Base-by-base conservation (phyloP, 768 basidiomycete species). In the Mycena epipterygia region DNA sequence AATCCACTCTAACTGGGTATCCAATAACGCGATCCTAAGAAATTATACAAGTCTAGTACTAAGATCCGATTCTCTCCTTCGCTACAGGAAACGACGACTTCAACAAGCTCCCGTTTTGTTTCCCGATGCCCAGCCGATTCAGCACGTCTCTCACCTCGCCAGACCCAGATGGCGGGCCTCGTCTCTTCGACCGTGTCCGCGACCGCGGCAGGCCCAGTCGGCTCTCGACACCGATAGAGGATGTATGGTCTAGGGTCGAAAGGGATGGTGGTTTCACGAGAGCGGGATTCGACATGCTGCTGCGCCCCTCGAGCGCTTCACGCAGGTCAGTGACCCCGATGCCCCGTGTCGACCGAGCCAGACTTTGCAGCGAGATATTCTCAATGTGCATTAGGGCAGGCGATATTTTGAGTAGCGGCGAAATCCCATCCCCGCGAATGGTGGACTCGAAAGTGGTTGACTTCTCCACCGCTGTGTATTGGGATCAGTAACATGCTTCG, bases 381-480 rank as follows among this genome's bases (percentile, higher is more conserved):
- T 96, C 94, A 60, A 94, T 93, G 73, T 94, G 91, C 94, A 96
- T 97, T 70, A 97, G 83, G 19, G 92, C 91, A 37, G 94, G 94
- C 7, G 94, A 93, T 37, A 96, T 89, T 77, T 90, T 94, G 61
- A 95, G 86, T 48, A 95, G 86, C 3, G 93, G 92, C 2, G 93
- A 89, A 44, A 92, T 82, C 17, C 90, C 90, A 73, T 95, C 93
- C 64, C 88, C 88, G 27, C 92, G 86, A 23, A 85, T 73, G 25
- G 88, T 86, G 12, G 84, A 76, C 25, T 95, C 90, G 68, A 87
- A 89, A 16, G 79, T 80, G 16, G 84, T 80, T 17, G 86, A 84
- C 57, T 83, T 83, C 74, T 92, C 91, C 35, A 89, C 82, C 13
- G 91, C 91, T 91, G 71, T 12, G 41, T 42, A 13, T 62, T 29